Conservation (phyloP, 805 yeast genomes). For the Wickerhamomyces alni region DNA sequence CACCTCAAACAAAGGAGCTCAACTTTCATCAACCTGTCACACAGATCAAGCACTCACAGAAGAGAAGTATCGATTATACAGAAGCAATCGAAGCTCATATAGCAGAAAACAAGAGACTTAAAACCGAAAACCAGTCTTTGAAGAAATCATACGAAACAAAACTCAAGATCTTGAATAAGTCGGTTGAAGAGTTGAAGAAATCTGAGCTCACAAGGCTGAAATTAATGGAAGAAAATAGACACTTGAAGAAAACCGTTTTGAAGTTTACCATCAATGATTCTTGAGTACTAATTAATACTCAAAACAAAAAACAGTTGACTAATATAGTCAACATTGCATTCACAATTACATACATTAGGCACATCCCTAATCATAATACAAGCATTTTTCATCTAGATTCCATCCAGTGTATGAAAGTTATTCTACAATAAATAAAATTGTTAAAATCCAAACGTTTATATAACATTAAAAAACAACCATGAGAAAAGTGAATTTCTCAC, state of each 20-base stretch:
- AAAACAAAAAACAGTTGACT: no score
- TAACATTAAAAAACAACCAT: neutral
- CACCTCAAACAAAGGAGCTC: neutral
- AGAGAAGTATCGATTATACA: conserved; percentile 8
- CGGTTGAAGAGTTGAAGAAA: conserved; percentile 27
- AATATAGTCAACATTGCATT: neutral
- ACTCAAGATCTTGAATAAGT: conserved; percentile 26
- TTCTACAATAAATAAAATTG: neutral
- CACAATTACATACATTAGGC: no score
- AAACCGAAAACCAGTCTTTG: conserved; percentile 21
- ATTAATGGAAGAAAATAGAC: conserved; percentile 30
- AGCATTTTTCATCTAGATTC: no score
- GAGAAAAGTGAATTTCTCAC: neutral
- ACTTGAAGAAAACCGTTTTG: conserved; percentile 24
- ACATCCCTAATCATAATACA: no score
- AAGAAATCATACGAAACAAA: conserved; percentile 28
- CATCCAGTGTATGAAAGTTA: no score
- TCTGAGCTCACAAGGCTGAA: conserved; percentile 32
- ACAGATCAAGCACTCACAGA: neutral
- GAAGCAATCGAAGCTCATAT: conserved; percentile 1
- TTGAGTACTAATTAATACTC: no score
- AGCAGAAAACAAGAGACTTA: conserved; percentile 1
- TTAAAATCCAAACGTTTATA: neutral
- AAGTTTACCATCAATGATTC: conserved; percentile 13
- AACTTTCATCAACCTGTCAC: no score